Percentiles rank a stretch among this genome's conserved stretches.
These are phyloP conservation scores for Coemansia sp. DNA, from an alignment of 192 early-diverging fungal genomes.

Conservation along the genomic window DNA sequence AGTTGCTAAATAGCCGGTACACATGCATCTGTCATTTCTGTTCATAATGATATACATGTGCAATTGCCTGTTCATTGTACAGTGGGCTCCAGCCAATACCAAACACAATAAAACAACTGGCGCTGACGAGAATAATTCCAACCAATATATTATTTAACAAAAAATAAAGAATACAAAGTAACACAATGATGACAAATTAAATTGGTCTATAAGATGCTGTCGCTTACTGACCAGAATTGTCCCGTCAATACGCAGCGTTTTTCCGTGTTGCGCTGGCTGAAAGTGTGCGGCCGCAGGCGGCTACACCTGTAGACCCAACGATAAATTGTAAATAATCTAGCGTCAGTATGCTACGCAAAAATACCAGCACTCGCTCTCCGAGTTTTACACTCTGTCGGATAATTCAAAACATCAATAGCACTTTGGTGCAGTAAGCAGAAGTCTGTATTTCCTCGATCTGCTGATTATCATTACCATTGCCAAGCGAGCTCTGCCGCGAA, in stretches of 20 bases:
- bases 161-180: conserved; percentile 63
- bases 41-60: conserved; percentile 68
- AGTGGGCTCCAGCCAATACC: conserved; percentile 83
- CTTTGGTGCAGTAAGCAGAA: conserved; percentile 53
- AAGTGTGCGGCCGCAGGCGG: neutral
- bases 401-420: conserved; percentile 60
- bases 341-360: conserved; percentile 68
- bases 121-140: conserved; percentile 68
- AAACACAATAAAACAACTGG: conserved; percentile 70
- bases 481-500: neutral
- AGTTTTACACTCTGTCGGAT: conserved; percentile 42
- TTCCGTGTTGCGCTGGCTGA: neutral
- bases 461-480: neutral
- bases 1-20: conserved; percentile 68
- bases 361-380: conserved; percentile 72
- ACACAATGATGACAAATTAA: conserved; percentile 47
- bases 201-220: conserved; percentile 63
- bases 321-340: conserved; percentile 51
- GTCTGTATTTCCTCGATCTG: conserved; percentile 10
- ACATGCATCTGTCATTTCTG: conserved; percentile 69
- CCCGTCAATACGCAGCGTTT: conserved; percentile 60
- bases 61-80: conserved; percentile 73
- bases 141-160: conserved; percentile 59
- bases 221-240: conserved; percentile 44
- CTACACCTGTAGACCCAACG: conserved; percentile 14